Evolutionary conservation across 164 flowering plant genomes (phyloP).

Genomic region (Nymphaea thermarum): DNA sequence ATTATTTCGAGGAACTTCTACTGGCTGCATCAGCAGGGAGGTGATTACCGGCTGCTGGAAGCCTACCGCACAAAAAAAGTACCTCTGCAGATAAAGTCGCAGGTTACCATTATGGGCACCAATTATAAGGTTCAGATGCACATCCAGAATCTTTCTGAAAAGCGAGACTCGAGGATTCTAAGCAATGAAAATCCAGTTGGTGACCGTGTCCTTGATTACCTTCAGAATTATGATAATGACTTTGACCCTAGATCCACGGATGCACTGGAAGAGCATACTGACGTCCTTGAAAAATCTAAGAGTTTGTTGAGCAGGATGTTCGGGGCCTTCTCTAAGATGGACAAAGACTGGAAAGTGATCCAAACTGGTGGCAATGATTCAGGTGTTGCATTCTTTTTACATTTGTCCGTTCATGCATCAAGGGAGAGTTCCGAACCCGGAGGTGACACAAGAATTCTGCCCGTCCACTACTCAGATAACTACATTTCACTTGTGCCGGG

Average conservation of each 20-base stretch:
- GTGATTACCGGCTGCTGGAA: slow-evolving; percentile 79
- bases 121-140: slow-evolving; percentile 57
- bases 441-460: slow-evolving; percentile 87
- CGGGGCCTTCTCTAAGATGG: slow-evolving; percentile 21
- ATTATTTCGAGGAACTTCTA: slow-evolving; percentile 85
- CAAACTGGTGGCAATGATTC: slow-evolving; percentile 43
- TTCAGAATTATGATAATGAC: slow-evolving; percentile 12
- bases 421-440: slow-evolving; percentile 32
- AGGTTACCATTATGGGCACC: slow-evolving; percentile 40
- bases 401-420: slow-evolving; percentile 67
- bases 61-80: slow-evolving; percentile 51
- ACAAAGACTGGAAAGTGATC: slow-evolving; percentile 19
- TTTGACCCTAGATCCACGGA: slow-evolving; percentile 19
- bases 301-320: slow-evolving; percentile 35
- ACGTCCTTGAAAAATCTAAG: slow-evolving; percentile 8
- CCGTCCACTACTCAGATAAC: slow-evolving; percentile 94
- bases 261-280: not conserved
- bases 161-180: slow-evolving; percentile 16
- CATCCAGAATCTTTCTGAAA: slow-evolving; percentile 48
- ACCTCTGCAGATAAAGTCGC: slow-evolving; percentile 63
- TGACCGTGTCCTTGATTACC: not conserved
- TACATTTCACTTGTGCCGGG: slow-evolving; percentile 93
- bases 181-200: slow-evolving; percentile 21
- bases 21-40: slow-evolving; percentile 80
- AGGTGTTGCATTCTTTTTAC: slow-evolving; percentile 93